phyloP scores from a whole-genome alignment of 805 yeast genomes.

The Wickerhamomyces xylosicus region DNA sequence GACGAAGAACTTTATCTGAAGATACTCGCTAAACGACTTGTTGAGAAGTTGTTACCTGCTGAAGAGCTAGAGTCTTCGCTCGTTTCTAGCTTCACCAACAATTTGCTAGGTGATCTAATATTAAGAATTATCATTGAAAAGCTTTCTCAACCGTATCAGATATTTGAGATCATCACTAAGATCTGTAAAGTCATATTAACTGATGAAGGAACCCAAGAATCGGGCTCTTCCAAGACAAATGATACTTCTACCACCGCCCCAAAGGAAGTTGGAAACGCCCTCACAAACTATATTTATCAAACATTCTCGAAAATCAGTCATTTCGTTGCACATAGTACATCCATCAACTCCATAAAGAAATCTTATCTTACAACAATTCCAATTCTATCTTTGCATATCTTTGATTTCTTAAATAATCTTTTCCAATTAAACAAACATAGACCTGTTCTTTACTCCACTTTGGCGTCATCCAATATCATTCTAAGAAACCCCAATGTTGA shows the following conservation, averaged over 20 bases:
- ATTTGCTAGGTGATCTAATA: conserved; percentile 32
- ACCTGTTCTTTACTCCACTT: conserved; percentile 22
- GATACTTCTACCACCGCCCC: no score
- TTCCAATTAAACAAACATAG: conserved; percentile 12
- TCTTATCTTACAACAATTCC: conserved; percentile 1
- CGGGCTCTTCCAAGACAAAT: neutral
- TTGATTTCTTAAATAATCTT: conserved; percentile 16
- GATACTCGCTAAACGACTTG: conserved; percentile 24
- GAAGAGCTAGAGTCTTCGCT: conserved; percentile 30
- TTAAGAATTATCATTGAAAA: conserved; percentile 31
- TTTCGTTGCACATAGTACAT: conserved; percentile 10
- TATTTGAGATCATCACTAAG: conserved; percentile 29
- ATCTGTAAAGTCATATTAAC: conserved; percentile 8
- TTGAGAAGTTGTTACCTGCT: conserved; percentile 27
- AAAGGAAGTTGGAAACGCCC: no score
- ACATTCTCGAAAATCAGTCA: conserved; percentile 7
- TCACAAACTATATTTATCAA: neutral
- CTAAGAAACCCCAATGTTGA: conserved; percentile 7
- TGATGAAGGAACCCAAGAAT: neutral
- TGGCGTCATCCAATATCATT: conserved; percentile 15
- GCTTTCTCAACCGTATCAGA: conserved; percentile 39
- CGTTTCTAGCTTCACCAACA: conserved; percentile 27
- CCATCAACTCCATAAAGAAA: neutral
- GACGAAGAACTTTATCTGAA: conserved; percentile 25
- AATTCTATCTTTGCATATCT: conserved; percentile 11